These are phyloP conservation scores for Cinnamomum micranthum DNA, from an alignment of 164 flowering plant genomes.

Conservation along the genomic window DNA sequence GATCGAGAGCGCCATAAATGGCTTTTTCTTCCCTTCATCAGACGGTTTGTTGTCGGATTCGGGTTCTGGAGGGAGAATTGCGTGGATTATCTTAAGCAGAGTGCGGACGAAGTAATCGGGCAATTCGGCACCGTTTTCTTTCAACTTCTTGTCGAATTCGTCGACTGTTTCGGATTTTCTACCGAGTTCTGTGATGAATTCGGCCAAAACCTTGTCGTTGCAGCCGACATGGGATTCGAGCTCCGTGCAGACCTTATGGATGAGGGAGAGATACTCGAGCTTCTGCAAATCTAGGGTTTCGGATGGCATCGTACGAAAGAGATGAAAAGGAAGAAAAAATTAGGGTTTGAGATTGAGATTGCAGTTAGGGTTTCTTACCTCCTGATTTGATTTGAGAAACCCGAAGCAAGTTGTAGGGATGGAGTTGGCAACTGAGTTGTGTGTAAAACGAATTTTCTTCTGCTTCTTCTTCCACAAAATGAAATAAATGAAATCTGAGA, in stretches of 20 bases:
- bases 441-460: too few relatives aligned
- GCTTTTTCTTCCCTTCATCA: conserved; percentile 21
- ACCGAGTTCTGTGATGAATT: conserved; percentile 76
- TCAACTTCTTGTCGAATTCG: conserved; percentile 65
- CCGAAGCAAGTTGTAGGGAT: too few relatives aligned
- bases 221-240: conserved; percentile 73
- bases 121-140: conserved; percentile 75
- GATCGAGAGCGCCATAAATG: conserved; percentile 45
- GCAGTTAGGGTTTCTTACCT: too few relatives aligned
- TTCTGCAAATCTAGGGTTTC: conserved; percentile 42
- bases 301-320: conserved; percentile 8
- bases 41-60: conserved; percentile 24
- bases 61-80: conserved; percentile 59
- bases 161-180: conserved; percentile 49
- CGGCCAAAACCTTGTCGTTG: conserved; percentile 78
- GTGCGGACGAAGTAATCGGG: conserved; percentile 89
- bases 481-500: too few relatives aligned
- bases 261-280: conserved; percentile 72
- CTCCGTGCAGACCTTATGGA: conserved; percentile 87
- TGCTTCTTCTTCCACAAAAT: too few relatives aligned
- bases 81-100: conserved; percentile 70
- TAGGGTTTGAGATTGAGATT: neutral
- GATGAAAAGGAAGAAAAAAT: too few relatives aligned
- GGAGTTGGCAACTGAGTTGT: too few relatives aligned
- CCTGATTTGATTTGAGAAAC: too few relatives aligned